Evolutionary conservation across 352 stramenopile species (phyloP).

Genomic region (Chrysophaeum taylorii): DNA sequence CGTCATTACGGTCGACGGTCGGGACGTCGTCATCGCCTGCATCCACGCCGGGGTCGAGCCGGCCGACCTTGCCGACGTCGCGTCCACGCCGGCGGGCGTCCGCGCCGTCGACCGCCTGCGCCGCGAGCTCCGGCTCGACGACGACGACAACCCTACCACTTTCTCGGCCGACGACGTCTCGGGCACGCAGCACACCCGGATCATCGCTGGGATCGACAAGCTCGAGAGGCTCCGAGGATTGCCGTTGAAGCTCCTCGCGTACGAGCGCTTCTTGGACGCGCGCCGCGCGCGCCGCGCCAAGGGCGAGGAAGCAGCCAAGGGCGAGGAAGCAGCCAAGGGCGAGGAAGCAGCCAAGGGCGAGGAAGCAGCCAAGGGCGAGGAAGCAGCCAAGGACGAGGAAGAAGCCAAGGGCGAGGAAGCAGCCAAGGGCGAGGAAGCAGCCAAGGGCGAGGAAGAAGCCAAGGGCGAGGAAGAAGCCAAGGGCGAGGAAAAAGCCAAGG

Average conservation of each 20-base stretch:
- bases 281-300: slow-evolving; percentile 24
- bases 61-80: slow-evolving; percentile 36
- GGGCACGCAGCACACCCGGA: slow-evolving; percentile 18
- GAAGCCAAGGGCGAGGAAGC: too few species aligned
- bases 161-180: slow-evolving; percentile 19
- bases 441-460: too few species aligned
- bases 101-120: slow-evolving; percentile 17
- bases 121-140: background rate
- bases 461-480: too few species aligned
- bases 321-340: too few species aligned
- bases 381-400: background rate
- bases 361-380: background rate
- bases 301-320: background rate
- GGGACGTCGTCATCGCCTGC: slow-evolving; percentile 80
- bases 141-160: slow-evolving; percentile 3
- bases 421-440: slow-evolving; percentile 9
- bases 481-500: too few species aligned
- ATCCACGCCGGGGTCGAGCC: slow-evolving; percentile 92
- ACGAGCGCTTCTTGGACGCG: slow-evolving; percentile 79
- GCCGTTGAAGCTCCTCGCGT: slow-evolving; percentile 87
- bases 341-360: background rate
- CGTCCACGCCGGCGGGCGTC: background rate
- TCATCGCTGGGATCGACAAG: slow-evolving; percentile 80
- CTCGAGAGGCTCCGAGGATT: slow-evolving; percentile 91
- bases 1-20: slow-evolving; percentile 80